Conservation (phyloP, 108 stramenopile genomes). For the Cyclostephanos invisitatus region DNA sequence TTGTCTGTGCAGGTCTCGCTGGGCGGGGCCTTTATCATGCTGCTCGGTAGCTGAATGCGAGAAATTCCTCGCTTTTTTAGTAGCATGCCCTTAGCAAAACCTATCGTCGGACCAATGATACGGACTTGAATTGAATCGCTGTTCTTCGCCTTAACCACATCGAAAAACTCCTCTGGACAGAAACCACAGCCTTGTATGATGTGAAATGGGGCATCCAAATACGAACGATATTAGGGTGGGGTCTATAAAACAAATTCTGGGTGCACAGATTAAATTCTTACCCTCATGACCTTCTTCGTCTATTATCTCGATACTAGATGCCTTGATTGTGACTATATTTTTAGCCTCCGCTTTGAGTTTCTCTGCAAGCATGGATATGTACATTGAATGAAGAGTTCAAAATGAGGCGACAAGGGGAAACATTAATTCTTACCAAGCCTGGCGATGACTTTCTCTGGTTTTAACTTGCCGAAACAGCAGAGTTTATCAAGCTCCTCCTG, state of each 20-base stretch:
- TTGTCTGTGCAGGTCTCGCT: slow-evolving; percentile 1
- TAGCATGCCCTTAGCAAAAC: slow-evolving; percentile 27
- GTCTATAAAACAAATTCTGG: neutral
- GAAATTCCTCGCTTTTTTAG: slow-evolving; percentile 30
- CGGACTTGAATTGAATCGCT: slow-evolving; percentile 38
- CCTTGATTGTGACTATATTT: neutral
- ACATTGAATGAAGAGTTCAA: neutral
- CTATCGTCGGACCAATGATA: slow-evolving; percentile 20
- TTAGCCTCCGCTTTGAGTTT: slow-evolving; percentile 15
- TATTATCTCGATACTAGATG: slow-evolving; percentile 19
- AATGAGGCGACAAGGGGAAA: neutral
- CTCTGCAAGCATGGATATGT: neutral
- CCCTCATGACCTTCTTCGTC: slow-evolving; percentile 34
- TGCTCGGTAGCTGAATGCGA: slow-evolving; percentile 34
- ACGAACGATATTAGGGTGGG: neutral
- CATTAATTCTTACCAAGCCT: slow-evolving; percentile 19
- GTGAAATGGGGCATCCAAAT: neutral
- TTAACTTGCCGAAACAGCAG: slow-evolving; percentile 20
- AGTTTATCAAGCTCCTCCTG: slow-evolving; percentile 26
- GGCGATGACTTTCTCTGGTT: slow-evolving; percentile 21
- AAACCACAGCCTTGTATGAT: slow-evolving; percentile 33
- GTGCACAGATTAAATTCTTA: neutral
- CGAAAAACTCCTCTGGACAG: slow-evolving; percentile 35
- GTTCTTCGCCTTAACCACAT: neutral
- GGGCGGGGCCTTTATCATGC: slow-evolving; percentile 42